Evolutionary conservation across 228 moss, liverwort and hornwort species (phyloP), one percentile per base, ranked within the genome.

Genomic region (Sphagnum fallax): DNA sequence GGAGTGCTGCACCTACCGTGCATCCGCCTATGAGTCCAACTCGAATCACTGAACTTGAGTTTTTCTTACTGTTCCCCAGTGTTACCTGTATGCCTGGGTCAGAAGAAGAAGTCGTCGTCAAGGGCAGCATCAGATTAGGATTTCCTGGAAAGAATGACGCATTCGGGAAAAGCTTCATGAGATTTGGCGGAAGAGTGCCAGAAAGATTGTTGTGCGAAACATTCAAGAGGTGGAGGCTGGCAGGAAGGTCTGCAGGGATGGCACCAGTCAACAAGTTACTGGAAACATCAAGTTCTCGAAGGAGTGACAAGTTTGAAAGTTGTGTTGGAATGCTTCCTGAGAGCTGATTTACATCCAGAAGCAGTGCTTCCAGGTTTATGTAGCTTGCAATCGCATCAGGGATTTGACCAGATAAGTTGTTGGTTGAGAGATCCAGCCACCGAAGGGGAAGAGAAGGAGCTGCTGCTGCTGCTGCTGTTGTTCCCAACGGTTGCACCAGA

Each of bases 131-230:
- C n/a, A 93, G 66, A 32, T 65, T 69, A 10, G 86, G 74, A 74
- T 94, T 94, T 16, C 91, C 91, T 47, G 87, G 87, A 73, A 72
- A 90, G 72, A 91, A 94, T 10, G 91, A 86, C 6, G 87, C 78
- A 52, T 51, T 48, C 50, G 85, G 75, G 73, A 94, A 94, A 66
- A 68, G 75, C 6, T 72, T 52, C 16, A 49, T 53, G 9, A 94
- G 70, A 60, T 78, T 72, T 47, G 60, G 10, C 10, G 94, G 91
- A 47, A 94, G 71, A 48, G 72, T 52, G 49, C 94, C 94, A 63
- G 91, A 84, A n/a, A 94, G 82, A 60, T 86, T 75, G 71, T 93
- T 93, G 72, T 69, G 68, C 16, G 88, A 90, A 15, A 92, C 65
- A 60, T 90, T 88, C 53, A 92, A 69, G 47, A 59, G 50, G 50